Conservation (phyloP, 1,139 yeast genomes). For the Saccharomyces pastorianus region DNA sequence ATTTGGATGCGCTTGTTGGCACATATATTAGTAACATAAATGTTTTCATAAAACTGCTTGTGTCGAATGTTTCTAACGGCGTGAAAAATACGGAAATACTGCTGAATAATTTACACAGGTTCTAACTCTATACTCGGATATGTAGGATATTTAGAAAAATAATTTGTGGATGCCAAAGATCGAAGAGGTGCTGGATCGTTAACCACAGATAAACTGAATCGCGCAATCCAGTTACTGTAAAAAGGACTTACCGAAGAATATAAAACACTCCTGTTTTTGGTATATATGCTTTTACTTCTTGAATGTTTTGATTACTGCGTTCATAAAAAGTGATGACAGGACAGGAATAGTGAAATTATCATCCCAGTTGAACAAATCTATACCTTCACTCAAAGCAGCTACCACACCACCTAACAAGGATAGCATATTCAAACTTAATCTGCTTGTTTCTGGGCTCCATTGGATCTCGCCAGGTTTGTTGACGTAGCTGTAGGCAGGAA, state of each 20-base stretch:
- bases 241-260: not conserved
- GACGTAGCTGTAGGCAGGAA: slow-evolving; percentile 49
- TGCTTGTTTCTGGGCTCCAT: slow-evolving; percentile 60
- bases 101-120: not conserved
- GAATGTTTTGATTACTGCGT: slow-evolving; percentile 36
- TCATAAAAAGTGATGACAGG: slow-evolving; percentile 58
- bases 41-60: not conserved
- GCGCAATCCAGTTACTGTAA: not conserved
- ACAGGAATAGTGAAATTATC: slow-evolving; percentile 94
- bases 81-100: not conserved
- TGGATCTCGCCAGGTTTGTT: slow-evolving; percentile 47
- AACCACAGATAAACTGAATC: not conserved
- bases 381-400: slow-evolving; percentile 80
- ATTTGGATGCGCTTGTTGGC: not conserved
- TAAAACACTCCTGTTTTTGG: not conserved
- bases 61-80: not conserved
- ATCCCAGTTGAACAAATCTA: slow-evolving; percentile 66
- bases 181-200: not conserved
- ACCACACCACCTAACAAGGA: slow-evolving; percentile 66
- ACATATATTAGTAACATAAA: too few species aligned
- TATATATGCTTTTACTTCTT: slow-evolving; percentile 17
- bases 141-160: not conserved
- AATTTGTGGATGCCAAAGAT: not conserved
- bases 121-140: not conserved
- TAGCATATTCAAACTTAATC: slow-evolving; percentile 42